Evolutionary conservation across 2,329 filamentous ascomycete genomes (phyloP), one percentile per base, ranked within the genome.

Genomic region (Anthostomella pinea): DNA sequence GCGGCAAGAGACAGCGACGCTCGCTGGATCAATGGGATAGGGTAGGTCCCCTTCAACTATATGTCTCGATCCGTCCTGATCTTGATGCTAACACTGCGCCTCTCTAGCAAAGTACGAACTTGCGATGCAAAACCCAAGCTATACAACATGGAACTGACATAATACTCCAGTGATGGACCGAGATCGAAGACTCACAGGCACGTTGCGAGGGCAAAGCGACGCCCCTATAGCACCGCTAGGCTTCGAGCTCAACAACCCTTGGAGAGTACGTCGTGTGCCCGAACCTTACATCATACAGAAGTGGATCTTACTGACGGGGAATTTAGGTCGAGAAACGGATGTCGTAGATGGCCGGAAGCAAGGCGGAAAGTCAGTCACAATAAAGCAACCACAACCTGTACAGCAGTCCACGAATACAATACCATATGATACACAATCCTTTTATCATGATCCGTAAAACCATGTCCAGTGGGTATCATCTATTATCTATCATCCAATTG

Each of bases 1-100:
- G 77, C 43, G 73, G 76, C 53, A 81, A 80, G 66, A 69, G 73
- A 52, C 67, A 70, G 36, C 73, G 79, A 48, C 77, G 76, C 57
- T 77, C 73, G 6, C 43, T 82, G 38, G 79, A 82, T 53, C 70
- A 76, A 53, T 83, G 79, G 79, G 79, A 82, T 51, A 75, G 62
- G 63, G 78, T 81, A 62, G 48, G 70, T 58, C 29, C 26, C 13
- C 5, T 13, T 11, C 20, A 4, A 16, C 10, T 18, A 25, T 30
- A 19, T 25, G 16, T 29, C 5, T 13, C 14, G 20, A 17, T 3
- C 17, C 11, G 16, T 4, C 8, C 25, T n/a, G 8, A 5, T 10
- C 17, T 22, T 23, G 8, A 37, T 48, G 51, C 58, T 65, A 62
- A 65, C 51, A n/a, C 32, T n/a, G n/a, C n/a, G n/a, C 11, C 30